Evolutionary conservation across 2,329 filamentous ascomycete species (phyloP), one percentile per base, ranked within the genome.

Genomic region (Diaporthe batatas): DNA sequence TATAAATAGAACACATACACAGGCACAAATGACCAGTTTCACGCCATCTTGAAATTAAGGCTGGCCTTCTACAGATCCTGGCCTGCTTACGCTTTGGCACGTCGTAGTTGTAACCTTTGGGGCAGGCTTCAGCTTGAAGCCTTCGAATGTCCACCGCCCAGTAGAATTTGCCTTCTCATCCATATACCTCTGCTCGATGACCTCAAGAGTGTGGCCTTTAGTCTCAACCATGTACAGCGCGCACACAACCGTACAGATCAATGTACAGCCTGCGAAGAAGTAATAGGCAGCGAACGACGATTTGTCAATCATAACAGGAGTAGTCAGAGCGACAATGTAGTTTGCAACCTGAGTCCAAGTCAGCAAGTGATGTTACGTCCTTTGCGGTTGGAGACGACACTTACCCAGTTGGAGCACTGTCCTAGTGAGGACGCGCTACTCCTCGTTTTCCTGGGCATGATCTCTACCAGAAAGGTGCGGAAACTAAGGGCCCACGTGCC

Each of bases 391-490:
- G n/a, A 18, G 23, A 23, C 1, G 29, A 36, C 2, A 77, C 80
- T 73, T 58, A 84, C 82, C 83, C 87, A 90, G 62, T 89, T 89
- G 21, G 84, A 82, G 3, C 87, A 85, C 71, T 89, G 86, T 0
- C 87, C 88, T 36, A 90, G 78, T 59, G 84, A 86, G 0, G 86
- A 88, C 1, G 88, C 88, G 18, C 85, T 86, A 2, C 87, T 88
- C 2, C 89, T 82, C 0, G 88, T 90, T 12, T 82, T 80, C 29
- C 86, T 82, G 0, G 89, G 88, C 76, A 90, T 86, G 55, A 89
- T 90, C 77, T 91, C 89, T 0, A 87, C 84, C 0, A 86, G 81
- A 75, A 88, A 91, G 0, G 90, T 86, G 54, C 86, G 84, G 59
- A 89, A 82, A 0, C 83, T 82, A 6, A 91, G 84, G n/a, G 84